Percentiles rank a stretch among this genome's conserved stretches.
phyloP scores from a whole-genome alignment of 352 stramenopile species.

The Elongisporangium senticosum region DNA sequence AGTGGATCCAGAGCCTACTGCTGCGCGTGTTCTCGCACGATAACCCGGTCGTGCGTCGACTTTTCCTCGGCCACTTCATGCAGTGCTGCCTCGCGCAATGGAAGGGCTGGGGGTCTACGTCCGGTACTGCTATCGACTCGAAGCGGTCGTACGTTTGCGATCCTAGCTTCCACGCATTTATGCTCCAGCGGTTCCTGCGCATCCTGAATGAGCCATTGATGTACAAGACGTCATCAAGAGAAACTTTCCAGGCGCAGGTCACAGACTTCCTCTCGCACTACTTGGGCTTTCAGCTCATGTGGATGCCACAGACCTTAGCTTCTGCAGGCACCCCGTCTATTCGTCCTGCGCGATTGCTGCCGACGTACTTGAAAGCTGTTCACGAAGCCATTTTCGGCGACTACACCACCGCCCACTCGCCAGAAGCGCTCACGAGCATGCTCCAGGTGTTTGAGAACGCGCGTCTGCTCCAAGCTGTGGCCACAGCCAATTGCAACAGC shows the following conservation, averaged over 20 bases:
- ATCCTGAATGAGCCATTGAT: constrained; percentile 66
- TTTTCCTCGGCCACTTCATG: constrained; percentile 75
- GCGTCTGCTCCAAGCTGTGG: constrained; percentile 11
- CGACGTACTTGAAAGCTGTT: constrained; percentile 25
- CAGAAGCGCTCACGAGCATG: constrained; percentile 66
- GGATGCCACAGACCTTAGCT: constrained; percentile 3
- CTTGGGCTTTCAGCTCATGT: constrained; percentile 23
- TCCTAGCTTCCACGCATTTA: constrained; percentile 43
- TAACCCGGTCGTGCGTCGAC: constrained; percentile 65
- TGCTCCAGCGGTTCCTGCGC: constrained; percentile 43
- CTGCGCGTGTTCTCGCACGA: constrained; percentile 71
- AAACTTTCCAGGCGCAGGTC: constrained; percentile 28
- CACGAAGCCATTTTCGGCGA: constrained; percentile 52
- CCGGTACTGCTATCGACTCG: constrained; percentile 7
- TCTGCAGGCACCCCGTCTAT: background rate
- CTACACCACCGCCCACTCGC: constrained; percentile 43
- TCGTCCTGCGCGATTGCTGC: constrained; percentile 8
- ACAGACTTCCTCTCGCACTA: constrained; percentile 32
- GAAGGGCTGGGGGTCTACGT: constrained; percentile 4
- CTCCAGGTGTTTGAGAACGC: constrained; percentile 47
- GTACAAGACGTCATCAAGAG: constrained; percentile 56
- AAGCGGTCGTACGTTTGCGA: constrained; percentile 32
- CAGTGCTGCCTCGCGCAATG: constrained; percentile 23
- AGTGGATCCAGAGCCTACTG: constrained; percentile 71
- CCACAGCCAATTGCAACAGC: background rate